phyloP scores from a whole-genome alignment of 2,329 filamentous ascomycete species.

The Aschersonia sp. region DNA sequence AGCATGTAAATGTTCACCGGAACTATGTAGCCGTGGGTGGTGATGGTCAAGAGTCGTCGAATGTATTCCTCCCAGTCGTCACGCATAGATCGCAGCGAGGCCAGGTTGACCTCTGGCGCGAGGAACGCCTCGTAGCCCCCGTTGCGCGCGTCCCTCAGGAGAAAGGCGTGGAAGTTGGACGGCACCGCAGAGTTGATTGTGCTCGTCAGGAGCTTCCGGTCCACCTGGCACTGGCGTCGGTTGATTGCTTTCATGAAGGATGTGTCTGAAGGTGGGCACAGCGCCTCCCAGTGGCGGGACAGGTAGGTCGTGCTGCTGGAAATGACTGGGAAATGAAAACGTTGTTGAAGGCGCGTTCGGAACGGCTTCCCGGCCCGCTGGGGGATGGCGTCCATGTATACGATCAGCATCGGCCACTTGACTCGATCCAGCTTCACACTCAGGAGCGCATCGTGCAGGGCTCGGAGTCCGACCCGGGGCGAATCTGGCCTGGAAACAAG shows the following conservation, averaged over 20 bases:
- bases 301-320: constrained; percentile 24
- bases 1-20: constrained; percentile 3
- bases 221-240: constrained; percentile 14
- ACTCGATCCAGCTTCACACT: constrained; percentile 28
- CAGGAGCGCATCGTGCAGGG: constrained; percentile 26
- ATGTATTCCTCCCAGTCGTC: constrained; percentile 2
- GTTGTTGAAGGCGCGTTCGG: constrained; percentile 31
- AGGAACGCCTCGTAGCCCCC: constrained; percentile 2
- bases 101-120: not conserved
- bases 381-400: constrained; percentile 35
- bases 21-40: constrained; percentile 2
- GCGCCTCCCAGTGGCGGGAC: constrained; percentile 28
- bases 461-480: constrained; percentile 28
- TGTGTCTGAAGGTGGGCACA: constrained; percentile 29
- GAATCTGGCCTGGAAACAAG: constrained; percentile 28
- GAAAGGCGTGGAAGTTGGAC: not conserved
- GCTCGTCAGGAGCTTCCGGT: constrained; percentile 5
- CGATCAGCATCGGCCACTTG: constrained; percentile 31
- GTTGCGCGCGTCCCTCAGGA: not conserved
- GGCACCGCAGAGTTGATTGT: not conserved
- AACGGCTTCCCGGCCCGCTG: constrained; percentile 37
- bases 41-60: constrained; percentile 2
- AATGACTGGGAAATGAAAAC: constrained; percentile 24
- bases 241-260: constrained; percentile 22
- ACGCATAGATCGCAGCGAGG: not conserved